Evolutionary conservation across 345 rosid genomes (phyloP), one percentile per base, ranked within the genome.

Genomic region (Rhodomyrtus tomentosa): DNA sequence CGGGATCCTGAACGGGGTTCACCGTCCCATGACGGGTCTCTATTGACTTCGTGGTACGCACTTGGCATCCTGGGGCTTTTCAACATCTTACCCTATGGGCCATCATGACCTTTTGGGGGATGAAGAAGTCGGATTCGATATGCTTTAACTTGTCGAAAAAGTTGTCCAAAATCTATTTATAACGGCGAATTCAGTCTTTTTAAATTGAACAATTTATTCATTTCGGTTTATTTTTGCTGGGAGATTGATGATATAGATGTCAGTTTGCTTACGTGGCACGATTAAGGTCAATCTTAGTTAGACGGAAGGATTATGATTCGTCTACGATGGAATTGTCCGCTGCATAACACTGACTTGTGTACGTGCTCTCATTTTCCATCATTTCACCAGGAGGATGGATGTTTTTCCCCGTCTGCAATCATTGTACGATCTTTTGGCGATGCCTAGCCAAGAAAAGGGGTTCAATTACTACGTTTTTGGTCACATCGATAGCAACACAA

Each of bases 171-270:
- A 48, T 48, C 50, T 48, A 50, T 50, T 50, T 4, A 14, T 15
- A 3, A 14, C 1, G 16, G 52, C 2, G 2, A 4, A 50, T 13
- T 59, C 0, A 59, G 4, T 7, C 32, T 1, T 62, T 62, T 62
- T 0, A 7, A 1, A 29, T 62, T 59, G 6, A 0, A 6, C 4
- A 14, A 15, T 29, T 8, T 59, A 14, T 27, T 59, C 0, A 5
- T 13, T 50, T 15, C 20, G 21, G 53, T 15, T 2, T 15, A 50
- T 51, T 51, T 51, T 51, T 51, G 53, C 0, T 0, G 6, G 53
- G 6, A 51, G 13, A 4, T 51, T 0, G 5, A 4, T 14, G 11
- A 50, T 2, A 4, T 50, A 14, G 2, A 50, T 4, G 6, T 51
- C 2, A 16, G 53, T 5, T 5, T 51, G 5, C 20, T 51, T 51